A percentile compares a stretch with the other conserved stretches of the same genome.
Conservation (phyloP, 1,284 basidiomycete genomes). For the Waitea zeae region DNA sequence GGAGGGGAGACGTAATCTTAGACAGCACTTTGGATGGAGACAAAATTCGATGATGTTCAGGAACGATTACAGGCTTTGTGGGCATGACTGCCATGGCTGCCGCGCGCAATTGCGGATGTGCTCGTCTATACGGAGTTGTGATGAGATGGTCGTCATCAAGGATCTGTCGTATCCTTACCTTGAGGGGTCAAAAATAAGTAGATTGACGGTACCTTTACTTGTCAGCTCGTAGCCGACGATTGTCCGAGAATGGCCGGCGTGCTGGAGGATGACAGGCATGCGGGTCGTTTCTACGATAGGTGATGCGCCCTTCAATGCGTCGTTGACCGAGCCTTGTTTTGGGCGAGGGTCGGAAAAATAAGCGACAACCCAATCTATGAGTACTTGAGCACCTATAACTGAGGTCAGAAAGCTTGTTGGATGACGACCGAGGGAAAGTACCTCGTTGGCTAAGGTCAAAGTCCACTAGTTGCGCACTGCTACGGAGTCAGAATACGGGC, state of each 20-base stretch:
- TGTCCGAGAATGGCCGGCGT: constrained; percentile 69
- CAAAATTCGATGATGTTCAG: no score
- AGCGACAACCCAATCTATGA: constrained; percentile 48
- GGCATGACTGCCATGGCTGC: no score
- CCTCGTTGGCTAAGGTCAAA: constrained; percentile 28
- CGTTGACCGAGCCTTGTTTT: constrained; percentile 13
- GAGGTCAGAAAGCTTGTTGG: no score
- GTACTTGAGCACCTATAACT: constrained; percentile 19
- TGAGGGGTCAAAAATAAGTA: constrained; percentile 70
- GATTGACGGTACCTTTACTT: constrained; percentile 34
- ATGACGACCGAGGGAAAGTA: no score
- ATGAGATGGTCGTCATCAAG: no score
- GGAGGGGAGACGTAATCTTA: no score
- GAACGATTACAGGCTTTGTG: no score
- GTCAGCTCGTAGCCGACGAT: constrained; percentile 67
- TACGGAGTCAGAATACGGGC: not conserved
- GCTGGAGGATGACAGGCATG: constrained; percentile 71
- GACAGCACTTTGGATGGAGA: no score
- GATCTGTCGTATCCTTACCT: no score
- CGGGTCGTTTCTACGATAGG: constrained; percentile 38
- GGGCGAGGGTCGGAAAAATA: constrained; percentile 34
- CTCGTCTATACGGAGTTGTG: no score
- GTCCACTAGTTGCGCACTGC: constrained; percentile 45
- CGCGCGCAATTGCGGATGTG: no score
- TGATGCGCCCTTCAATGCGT: constrained; percentile 25